Percentiles rank a stretch among this genome's conserved stretches.
phyloP scores from a whole-genome alignment of 768 basidiomycete genomes.

The Coprinopsis strossmayeri region DNA sequence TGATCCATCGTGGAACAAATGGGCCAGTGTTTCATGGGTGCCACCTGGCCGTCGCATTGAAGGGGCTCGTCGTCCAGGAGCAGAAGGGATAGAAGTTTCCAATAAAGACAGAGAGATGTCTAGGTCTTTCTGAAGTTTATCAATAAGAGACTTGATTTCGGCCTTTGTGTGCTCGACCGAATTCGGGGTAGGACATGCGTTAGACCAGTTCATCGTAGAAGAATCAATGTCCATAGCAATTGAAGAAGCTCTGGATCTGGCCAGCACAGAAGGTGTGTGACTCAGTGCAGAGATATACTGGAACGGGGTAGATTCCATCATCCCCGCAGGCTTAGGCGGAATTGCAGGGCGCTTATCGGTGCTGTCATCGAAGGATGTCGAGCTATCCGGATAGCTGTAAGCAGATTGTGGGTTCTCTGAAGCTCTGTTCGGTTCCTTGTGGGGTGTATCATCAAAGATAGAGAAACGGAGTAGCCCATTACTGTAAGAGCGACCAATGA shows the following conservation, averaged over 20 bases:
- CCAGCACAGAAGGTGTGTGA: conserved; percentile 20
- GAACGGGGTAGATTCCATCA: conserved; percentile 5
- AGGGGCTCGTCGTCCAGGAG: too few species aligned
- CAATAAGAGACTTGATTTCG: conserved; percentile 17
- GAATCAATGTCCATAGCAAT: conserved; percentile 13
- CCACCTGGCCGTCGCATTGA: too few species aligned
- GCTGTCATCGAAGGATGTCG: conserved; percentile 9
- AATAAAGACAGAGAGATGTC: conserved; percentile 6
- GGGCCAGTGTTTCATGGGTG: neutral
- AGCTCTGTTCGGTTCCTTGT: conserved; percentile 23
- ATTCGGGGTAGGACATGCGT: conserved; percentile 15
- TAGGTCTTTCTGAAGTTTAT: conserved; percentile 16
- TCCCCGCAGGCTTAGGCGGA: conserved; percentile 8
- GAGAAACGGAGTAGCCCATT: conserved; percentile 59
- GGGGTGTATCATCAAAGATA: conserved; percentile 45
- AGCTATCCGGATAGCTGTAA: conserved; percentile 5
- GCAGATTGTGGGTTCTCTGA: neutral
- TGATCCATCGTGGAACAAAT: conserved; percentile 6
- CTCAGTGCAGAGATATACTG: conserved; percentile 15
- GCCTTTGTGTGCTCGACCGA: conserved; percentile 11
- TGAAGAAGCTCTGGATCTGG: conserved; percentile 27
- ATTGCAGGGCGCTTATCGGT: conserved; percentile 10
- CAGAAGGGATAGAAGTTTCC: too few species aligned
- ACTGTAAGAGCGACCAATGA: conserved; percentile 45
- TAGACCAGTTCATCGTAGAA: conserved; percentile 16